phyloP scores from a whole-genome alignment of 2,329 filamentous ascomycete species.

The Talaromyces sp. region DNA sequence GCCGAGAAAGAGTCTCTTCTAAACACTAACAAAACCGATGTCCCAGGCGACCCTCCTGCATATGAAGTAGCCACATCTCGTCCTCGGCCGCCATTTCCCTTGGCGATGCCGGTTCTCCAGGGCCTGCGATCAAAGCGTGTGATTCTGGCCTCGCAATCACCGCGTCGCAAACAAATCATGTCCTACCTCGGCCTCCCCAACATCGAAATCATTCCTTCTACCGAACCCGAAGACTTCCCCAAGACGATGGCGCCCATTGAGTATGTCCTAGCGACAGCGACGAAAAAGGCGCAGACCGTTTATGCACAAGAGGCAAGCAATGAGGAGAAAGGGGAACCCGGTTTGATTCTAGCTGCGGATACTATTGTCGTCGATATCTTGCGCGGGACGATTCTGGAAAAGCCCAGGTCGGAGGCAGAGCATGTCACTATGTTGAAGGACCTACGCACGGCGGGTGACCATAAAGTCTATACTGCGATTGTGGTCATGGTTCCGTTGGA shows the following conservation, averaged over 20 bases:
- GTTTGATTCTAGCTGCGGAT: conserved; percentile 82
- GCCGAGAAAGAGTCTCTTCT: conserved; percentile 8
- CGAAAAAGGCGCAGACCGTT: conserved; percentile 75
- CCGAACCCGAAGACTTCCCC: conserved; percentile 77
- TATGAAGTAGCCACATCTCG: conserved; percentile 13
- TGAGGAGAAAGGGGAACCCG: conserved; percentile 61
- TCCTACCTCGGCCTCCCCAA: conserved; percentile 72
- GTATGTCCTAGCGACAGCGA: conserved; percentile 85
- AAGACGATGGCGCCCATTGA: conserved; percentile 78
- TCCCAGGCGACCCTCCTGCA: conserved; percentile 6
- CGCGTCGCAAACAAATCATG: conserved; percentile 76
- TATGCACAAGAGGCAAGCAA: conserved; percentile 58
- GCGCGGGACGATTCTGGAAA: conserved; percentile 78
- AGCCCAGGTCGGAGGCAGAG: conserved; percentile 74
- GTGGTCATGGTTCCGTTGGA: conserved; percentile 77
- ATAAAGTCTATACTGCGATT: conserved; percentile 83
- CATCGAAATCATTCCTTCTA: conserved; percentile 79
- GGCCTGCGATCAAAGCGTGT: conserved; percentile 73
- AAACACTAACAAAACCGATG: neutral
- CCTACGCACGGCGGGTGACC: conserved; percentile 69
- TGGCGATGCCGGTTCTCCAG: conserved; percentile 75
- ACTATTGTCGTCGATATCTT: conserved; percentile 75
- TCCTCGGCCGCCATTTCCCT: conserved; percentile 48
- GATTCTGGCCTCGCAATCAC: conserved; percentile 86
- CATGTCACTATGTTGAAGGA: conserved; percentile 80